phyloP scores from a whole-genome alignment of 2,329 filamentous ascomycete genomes.

The Ciborinia camelliae region DNA sequence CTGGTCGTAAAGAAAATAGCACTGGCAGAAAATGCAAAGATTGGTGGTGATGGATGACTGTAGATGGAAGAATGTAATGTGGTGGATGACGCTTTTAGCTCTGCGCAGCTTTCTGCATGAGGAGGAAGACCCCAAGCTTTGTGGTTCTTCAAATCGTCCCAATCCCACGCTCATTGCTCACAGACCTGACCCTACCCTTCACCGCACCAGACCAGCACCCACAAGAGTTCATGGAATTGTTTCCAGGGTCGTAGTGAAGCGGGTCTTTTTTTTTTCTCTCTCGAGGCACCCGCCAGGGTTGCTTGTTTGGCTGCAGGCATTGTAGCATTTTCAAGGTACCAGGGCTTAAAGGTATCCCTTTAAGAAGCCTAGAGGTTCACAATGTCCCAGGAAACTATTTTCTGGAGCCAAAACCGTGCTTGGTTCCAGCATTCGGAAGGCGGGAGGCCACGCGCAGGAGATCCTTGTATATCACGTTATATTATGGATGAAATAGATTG shows the following conservation, averaged over 20 bases:
- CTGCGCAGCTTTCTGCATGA: constrained; percentile 25
- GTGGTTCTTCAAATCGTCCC: constrained; percentile 25
- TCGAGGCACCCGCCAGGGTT: constrained; percentile 25
- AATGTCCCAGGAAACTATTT: constrained; percentile 24
- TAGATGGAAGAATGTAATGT: constrained; percentile 26
- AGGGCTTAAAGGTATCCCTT: constrained; percentile 16
- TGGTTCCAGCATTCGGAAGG: constrained; percentile 27
- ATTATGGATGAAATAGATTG: constrained; percentile 17
- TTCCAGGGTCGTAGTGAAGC: constrained; percentile 28
- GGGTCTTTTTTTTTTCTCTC: constrained; percentile 25
- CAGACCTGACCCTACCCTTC: constrained; percentile 29
- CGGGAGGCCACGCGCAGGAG: constrained; percentile 29
- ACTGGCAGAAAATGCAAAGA: constrained; percentile 6
- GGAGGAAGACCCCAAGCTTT: constrained; percentile 20
- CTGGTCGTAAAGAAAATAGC: constrained; percentile 11
- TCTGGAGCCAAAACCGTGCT: constrained; percentile 21
- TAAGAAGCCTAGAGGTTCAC: constrained; percentile 12
- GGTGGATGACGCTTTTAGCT: constrained; percentile 33
- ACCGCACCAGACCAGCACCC: constrained; percentile 25
- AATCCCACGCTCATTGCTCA: constrained; percentile 32
- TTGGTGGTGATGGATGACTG: constrained; percentile 24
- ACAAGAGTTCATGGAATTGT: constrained; percentile 25
- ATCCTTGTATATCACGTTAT: constrained; percentile 33
- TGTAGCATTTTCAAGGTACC: constrained; percentile 20
- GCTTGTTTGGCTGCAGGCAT: constrained; percentile 27